Conservation (phyloP, 2,329 filamentous ascomycete species). For the Beauveria scarabaeidicola region DNA sequence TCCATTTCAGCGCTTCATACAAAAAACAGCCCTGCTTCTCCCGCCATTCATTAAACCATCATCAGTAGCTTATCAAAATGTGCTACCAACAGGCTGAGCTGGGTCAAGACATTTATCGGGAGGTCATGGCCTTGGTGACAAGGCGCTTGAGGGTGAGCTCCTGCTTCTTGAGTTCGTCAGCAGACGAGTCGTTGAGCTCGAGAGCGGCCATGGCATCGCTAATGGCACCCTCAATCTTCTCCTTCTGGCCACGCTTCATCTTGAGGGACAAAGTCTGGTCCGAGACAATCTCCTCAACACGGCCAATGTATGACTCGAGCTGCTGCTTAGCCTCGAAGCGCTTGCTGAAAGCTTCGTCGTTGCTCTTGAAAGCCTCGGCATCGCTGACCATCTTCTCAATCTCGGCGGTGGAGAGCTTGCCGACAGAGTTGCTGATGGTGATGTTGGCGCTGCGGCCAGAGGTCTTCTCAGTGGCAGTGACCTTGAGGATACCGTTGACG, state of each 20-base stretch:
- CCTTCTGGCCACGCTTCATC: constrained; percentile 98
- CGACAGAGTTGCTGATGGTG: constrained; percentile 98
- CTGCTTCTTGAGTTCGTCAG: constrained; percentile 99
- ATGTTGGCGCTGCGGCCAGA: constrained; percentile 98
- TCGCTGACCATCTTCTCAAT: constrained; percentile 98
- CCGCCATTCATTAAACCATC: constrained; percentile 5
- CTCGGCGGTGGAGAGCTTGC: constrained; percentile 88
- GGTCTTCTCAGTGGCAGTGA: constrained; percentile 97
- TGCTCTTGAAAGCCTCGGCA: constrained; percentile 97
- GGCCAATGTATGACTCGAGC: constrained; percentile 97
- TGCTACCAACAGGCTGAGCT: neutral
- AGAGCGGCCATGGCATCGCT: constrained; percentile 96
- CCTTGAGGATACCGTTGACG: constrained; percentile 99
- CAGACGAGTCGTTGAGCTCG: constrained; percentile 83
- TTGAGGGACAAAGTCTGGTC: constrained; percentile 94
- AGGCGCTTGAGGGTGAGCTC: constrained; percentile 95
- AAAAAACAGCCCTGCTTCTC: constrained; percentile 8
- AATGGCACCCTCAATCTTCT: constrained; percentile 97
- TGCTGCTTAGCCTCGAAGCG: constrained; percentile 98
- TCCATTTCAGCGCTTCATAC: constrained; percentile 12
- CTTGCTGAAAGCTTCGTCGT: constrained; percentile 98
- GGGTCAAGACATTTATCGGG: constrained; percentile 53
- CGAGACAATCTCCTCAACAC: constrained; percentile 97
- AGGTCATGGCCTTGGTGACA: constrained; percentile 97
- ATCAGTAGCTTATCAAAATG: neutral